Conservation (phyloP, 2,329 filamentous ascomycete species). For the Verticillium nonalfalfae region DNA sequence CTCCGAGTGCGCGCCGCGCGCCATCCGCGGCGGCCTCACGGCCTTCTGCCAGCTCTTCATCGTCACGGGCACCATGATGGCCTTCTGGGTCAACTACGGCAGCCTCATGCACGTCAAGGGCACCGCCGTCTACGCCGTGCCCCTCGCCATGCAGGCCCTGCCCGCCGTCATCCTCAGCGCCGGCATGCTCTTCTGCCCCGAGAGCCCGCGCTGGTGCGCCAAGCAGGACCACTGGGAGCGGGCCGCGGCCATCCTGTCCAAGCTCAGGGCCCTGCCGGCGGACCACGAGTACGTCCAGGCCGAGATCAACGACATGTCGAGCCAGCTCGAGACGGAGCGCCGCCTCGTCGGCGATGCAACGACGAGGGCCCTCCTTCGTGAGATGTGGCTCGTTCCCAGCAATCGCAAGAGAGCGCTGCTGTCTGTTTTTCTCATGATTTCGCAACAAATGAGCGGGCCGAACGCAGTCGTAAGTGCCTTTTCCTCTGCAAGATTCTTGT, state of each 20-base stretch:
- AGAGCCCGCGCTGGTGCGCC: slow-evolving; percentile 62
- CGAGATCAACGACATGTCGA: slow-evolving; percentile 38
- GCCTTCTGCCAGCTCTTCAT: slow-evolving; percentile 45
- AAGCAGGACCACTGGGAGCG: slow-evolving; percentile 63
- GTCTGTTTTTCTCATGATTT: slow-evolving; percentile 56
- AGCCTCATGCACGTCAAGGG: slow-evolving; percentile 37
- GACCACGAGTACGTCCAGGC: slow-evolving; percentile 28
- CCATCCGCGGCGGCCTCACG: slow-evolving; percentile 44
- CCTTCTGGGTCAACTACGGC: slow-evolving; percentile 50
- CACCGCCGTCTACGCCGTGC: slow-evolving; percentile 50
- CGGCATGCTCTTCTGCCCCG: slow-evolving; percentile 55
- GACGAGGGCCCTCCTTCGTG: slow-evolving; percentile 52
- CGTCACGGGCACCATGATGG: slow-evolving; percentile 34
- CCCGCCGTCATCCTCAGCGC: slow-evolving; percentile 48
- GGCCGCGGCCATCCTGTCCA: slow-evolving; percentile 47
- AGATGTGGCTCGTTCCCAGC: slow-evolving; percentile 54
- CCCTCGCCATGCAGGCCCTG: slow-evolving; percentile 57
- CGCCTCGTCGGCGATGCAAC: slow-evolving; percentile 46
- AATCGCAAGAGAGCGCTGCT: slow-evolving; percentile 61
- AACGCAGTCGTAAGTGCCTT: slow-evolving; percentile 32
- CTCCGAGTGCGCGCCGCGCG: slow-evolving; percentile 42
- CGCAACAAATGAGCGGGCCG: slow-evolving; percentile 67
- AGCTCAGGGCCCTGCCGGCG: slow-evolving; percentile 34
- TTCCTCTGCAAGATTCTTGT: slow-evolving; percentile 15
- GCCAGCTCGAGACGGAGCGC: slow-evolving; percentile 57